Evolutionary conservation across 768 basidiomycete species (phyloP).

Genomic region (Leucocoprinus sp.): DNA sequence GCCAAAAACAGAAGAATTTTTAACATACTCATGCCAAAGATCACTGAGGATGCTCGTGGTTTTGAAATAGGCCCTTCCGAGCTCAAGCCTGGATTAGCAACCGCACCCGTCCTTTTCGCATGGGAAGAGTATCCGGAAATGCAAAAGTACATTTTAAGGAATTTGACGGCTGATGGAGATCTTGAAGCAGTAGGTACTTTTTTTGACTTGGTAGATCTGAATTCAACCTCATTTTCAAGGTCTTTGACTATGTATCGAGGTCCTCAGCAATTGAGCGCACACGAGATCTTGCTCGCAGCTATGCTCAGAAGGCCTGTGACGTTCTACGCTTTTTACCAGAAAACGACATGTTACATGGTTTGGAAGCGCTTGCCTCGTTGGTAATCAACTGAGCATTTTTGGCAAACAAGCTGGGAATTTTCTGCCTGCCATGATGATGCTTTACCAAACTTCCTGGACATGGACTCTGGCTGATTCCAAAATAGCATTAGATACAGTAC

Average conservation of each 20-base stretch:
- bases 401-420: background rate
- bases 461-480: background rate
- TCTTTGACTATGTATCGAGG: conserved; percentile 52
- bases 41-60: conserved; percentile 66
- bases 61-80: conserved; percentile 39
- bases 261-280: conserved; percentile 79
- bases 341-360: conserved; percentile 69
- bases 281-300: conserved; percentile 60
- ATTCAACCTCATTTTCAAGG: conserved; percentile 32
- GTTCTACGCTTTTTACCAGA: conserved; percentile 66
- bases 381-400: conserved; percentile 56
- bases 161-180: conserved; percentile 72
- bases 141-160: conserved; percentile 68
- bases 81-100: conserved; percentile 38
- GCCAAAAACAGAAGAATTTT: background rate
- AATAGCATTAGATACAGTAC: background rate
- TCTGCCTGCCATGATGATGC: no score
- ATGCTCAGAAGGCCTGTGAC: conserved; percentile 72
- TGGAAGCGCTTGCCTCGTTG: conserved; percentile 62
- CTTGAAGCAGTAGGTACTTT: conserved; percentile 57
- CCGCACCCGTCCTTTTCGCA: conserved; percentile 80
- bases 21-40: conserved; percentile 1
- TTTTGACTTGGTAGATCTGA: background rate
- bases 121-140: conserved; percentile 77
- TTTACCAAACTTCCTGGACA: no score